Evolutionary conservation across 2,329 filamentous ascomycete species (phyloP).

Genomic region (Didymella pomorum): DNA sequence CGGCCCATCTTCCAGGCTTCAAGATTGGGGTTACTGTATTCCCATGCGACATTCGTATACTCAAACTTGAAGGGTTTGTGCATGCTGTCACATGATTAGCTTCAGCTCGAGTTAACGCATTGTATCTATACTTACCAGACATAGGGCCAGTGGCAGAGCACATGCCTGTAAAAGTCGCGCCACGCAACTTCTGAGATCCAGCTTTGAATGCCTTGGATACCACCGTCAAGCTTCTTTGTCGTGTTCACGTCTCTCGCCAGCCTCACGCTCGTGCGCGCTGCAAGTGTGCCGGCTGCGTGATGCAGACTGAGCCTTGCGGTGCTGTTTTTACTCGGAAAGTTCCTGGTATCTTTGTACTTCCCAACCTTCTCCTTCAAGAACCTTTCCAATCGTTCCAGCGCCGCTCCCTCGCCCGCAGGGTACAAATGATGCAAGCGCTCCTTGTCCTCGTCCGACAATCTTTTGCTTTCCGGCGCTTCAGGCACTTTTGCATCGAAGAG

Average conservation of each 20-base stretch:
- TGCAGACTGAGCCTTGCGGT: conserved; percentile 55
- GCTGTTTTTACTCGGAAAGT: conserved; percentile 53
- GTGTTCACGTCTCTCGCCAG: conserved; percentile 61
- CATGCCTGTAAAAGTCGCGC: conserved; percentile 63
- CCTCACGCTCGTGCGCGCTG: conserved; percentile 55
- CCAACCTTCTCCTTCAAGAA: conserved; percentile 58
- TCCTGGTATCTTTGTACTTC: conserved; percentile 52
- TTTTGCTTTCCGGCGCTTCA: conserved; percentile 67
- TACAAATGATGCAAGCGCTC: conserved; percentile 52
- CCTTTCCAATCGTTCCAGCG: conserved; percentile 51
- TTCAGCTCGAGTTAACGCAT: neutral
- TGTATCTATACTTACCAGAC: conserved; percentile 63
- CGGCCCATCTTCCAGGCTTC: conserved; percentile 66
- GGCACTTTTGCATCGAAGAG: conserved; percentile 47
- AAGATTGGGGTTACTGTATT: conserved; percentile 64
- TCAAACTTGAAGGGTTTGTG: conserved; percentile 83
- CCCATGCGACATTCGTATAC: conserved; percentile 84
- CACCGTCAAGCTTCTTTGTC: conserved; percentile 62
- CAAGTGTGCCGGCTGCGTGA: conserved; percentile 56
- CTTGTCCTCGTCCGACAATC: conserved; percentile 55
- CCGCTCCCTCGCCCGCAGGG: conserved; percentile 57
- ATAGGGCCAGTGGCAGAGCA: conserved; percentile 85
- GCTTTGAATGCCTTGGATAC: conserved; percentile 52
- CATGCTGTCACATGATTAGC: conserved; percentile 60
- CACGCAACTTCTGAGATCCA: conserved; percentile 64